A percentile compares a stretch with the other conserved stretches of the same genome.
Evolutionary conservation across 2,329 filamentous ascomycete species (phyloP).

Genomic region (Teratosphaeriaceae sp.): DNA sequence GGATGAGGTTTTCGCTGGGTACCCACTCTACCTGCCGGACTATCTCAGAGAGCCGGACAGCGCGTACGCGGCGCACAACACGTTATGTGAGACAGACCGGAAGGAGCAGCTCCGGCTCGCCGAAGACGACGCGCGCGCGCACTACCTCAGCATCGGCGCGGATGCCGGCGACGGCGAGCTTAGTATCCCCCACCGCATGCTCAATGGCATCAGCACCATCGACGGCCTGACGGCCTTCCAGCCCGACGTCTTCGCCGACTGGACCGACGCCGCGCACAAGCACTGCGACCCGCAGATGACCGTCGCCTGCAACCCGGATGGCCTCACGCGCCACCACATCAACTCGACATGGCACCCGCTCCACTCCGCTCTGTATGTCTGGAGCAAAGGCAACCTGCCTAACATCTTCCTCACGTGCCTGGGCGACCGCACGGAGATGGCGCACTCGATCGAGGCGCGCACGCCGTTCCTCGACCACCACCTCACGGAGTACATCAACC

Average conservation of each 20-base stretch:
- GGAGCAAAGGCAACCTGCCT: constrained; percentile 30
- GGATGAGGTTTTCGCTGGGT: constrained; percentile 44
- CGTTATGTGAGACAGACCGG: constrained; percentile 20
- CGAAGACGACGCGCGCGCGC: constrained; percentile 19
- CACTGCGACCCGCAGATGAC: constrained; percentile 28
- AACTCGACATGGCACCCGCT: constrained; percentile 35
- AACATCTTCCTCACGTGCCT: constrained; percentile 38
- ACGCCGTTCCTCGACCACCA: constrained; percentile 37
- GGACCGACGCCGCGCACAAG: constrained; percentile 25
- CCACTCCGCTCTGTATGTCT: constrained; percentile 34
- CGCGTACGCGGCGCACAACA: constrained; percentile 17
- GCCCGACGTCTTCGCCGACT: constrained; percentile 30
- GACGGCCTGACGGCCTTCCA: constrained; percentile 30
- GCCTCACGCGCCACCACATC: constrained; percentile 9
- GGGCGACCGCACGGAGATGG: constrained; percentile 43
- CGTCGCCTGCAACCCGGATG: constrained; percentile 28
- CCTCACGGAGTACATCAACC: constrained; percentile 34
- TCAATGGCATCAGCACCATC: constrained; percentile 35
- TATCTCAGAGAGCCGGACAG: constrained; percentile 45
- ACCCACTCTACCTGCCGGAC: constrained; percentile 41
- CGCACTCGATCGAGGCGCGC: constrained; percentile 35
- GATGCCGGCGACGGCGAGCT: constrained; percentile 16
- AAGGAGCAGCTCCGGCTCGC: constrained; percentile 14
- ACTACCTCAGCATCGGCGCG: constrained; percentile 25
- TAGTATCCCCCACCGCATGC: constrained; percentile 26